Evolutionary conservation across 2,329 filamentous ascomycete genomes (phyloP), one percentile per base, ranked within the genome.

Genomic region (Ophiostoma triangulosporum): DNA sequence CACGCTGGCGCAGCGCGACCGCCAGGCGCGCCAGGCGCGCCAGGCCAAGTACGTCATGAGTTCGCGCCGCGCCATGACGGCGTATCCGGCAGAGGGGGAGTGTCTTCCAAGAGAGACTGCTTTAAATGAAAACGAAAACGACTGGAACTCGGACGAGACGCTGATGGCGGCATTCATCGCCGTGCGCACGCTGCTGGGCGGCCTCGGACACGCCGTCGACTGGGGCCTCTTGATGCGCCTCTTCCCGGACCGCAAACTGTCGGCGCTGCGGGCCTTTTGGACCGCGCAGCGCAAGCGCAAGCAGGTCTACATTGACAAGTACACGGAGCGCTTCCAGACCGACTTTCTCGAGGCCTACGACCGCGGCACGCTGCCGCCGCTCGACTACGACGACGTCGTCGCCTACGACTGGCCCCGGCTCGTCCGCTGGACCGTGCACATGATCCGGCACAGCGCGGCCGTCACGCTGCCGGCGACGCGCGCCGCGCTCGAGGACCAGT

Each of bases 391-490:
- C 50, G 68, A 84, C 46, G 72, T 81, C 0, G 64, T 75, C 36
- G 73, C 74, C 1, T 88, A 87, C 56, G 82, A 90, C 62, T 89
- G 86, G 84, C 67, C 70, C 9, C 66, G 64, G 4, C 65, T 90
- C 6, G 75, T 89, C 48, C 70, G 75, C 33, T 91, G 86, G 86
- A 75, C 81, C 1, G 69, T 79, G 58, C 70, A 73, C 22, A 75
- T 78, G 4, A 66, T 72, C 24, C 68, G 68, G 0, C 66, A 71
- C 29, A 68, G 73, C 52, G 70, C 70, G 0, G 61, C 75, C 33
- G 61, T 74, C 32, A 64, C 70, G 22, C 69, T 83, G 2, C 80
- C 79, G 1, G 62, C 63, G 3, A 70, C 71, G 1, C 69, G 72
- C 45, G 60, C 65, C 12, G 63, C 64, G n/a, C 63, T 84, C 2